Evolutionary conservation across 2,329 filamentous ascomycete species (phyloP), one percentile per base, ranked within the genome.

Genomic region (Bipolaris gigantea): DNA sequence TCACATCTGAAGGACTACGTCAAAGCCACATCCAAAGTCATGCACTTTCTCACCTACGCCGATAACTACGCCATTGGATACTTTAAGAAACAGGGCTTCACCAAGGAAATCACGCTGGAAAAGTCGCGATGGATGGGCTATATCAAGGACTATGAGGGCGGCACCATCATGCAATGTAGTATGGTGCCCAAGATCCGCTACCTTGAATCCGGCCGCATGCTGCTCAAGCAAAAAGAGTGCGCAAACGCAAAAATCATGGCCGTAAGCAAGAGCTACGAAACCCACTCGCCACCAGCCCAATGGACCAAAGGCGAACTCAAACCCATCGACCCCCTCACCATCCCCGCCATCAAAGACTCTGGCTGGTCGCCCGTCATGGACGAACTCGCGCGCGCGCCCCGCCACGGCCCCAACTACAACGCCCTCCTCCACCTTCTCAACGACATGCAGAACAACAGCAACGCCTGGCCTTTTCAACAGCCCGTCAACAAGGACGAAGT

Each of bases 31-130:
- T 95, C 90, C 49, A 88, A 92, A 62, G 92, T 99, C 43, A 97
- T 97, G 92, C 92, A 99, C 75, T 99, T 99, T 75, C 82, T 99
- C 2, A 99, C 94, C 1, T 99, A 99, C 70, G 94, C 94, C 61
- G 94, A 99, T 75, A 99, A 99, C 75, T 97, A 97, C 70, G 94
- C 94, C 35, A 99, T 96, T 62, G 94, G 94, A 10, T 99, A 97
- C 75, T 99, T 99, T 77, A 96, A 97, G 75, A 99, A 99, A 73
- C 94, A 99, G 73, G 94, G 94, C 0, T 99, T 99, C 71, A 97
- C 94, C 1, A 99, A 99, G 73, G 93, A 99, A 67, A 97, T 99
- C 60, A 96, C 92, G 0, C 84, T 99, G 0, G 89, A 94, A 55
- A 89, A 87, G 67, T 86, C 88, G 2, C 87, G 91, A 3, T 99